Evolutionary conservation across 345 rosid genomes (phyloP).

Genomic region (Aegle marmelos): DNA sequence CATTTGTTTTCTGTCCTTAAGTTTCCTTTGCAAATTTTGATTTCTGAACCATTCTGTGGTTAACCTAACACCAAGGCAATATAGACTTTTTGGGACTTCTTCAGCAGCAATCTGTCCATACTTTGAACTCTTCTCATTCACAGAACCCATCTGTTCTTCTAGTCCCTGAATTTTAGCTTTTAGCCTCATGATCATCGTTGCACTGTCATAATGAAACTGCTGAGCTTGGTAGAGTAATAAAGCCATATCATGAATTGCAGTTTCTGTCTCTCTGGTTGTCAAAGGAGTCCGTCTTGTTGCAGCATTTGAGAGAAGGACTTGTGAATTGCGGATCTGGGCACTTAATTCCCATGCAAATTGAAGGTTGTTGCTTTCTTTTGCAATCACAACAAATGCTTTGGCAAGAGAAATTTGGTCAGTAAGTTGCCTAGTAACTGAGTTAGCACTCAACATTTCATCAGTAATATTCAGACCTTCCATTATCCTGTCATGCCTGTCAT

Average conservation of each 20-base stretch:
- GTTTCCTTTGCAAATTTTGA: slow-evolving; percentile 37
- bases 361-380: slow-evolving; percentile 88
- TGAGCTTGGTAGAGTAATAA: slow-evolving; percentile 83
- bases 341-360: slow-evolving; percentile 98
- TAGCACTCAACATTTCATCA: slow-evolving; percentile 74
- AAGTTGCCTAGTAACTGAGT: slow-evolving; percentile 78
- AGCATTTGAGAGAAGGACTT: slow-evolving; percentile 69
- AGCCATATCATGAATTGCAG: slow-evolving; percentile 83
- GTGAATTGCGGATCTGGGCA: slow-evolving; percentile 90
- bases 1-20: slow-evolving; percentile 33
- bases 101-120: slow-evolving; percentile 97
- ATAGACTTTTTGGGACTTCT: slow-evolving; percentile 89
- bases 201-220: slow-evolving; percentile 83
- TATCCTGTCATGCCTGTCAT: slow-evolving; percentile 45
- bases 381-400: slow-evolving; percentile 84
- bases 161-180: slow-evolving; percentile 80
- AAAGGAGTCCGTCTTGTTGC: slow-evolving; percentile 73
- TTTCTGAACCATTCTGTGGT: slow-evolving; percentile 78
- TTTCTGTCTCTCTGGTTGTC: slow-evolving; percentile 63
- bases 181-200: slow-evolving; percentile 92
- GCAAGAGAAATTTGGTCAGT: slow-evolving; percentile 90
- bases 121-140: slow-evolving; percentile 78
- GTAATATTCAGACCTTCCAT: slow-evolving; percentile 72
- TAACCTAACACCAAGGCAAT: slow-evolving; percentile 80
- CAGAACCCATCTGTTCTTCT: slow-evolving; percentile 70